phyloP scores from a whole-genome alignment of 805 yeast genomes.

The Candida khao-thaluensis region DNA sequence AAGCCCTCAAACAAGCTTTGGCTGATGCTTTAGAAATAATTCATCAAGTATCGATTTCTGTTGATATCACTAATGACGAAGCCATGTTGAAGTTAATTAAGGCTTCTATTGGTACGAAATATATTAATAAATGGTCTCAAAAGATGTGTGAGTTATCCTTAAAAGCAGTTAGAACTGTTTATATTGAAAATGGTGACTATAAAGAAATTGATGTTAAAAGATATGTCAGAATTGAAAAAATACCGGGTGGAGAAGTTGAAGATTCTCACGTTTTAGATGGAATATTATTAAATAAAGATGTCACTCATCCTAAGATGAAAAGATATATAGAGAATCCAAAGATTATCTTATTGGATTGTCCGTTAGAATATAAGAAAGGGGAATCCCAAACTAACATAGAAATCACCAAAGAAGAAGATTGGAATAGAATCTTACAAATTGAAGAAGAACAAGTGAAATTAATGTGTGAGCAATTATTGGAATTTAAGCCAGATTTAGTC shows the following conservation, averaged over 20 bases:
- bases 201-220: conserved; percentile 91
- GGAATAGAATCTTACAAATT: conserved; percentile 91
- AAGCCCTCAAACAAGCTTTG: conserved; percentile 88
- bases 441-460: conserved; percentile 95
- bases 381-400: conserved; percentile 98
- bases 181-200: conserved; percentile 56
- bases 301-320: conserved; percentile 98
- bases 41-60: conserved; percentile 76
- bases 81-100: conserved; percentile 85
- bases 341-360: conserved; percentile 87
- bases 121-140: conserved; percentile 85
- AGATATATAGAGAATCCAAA: conserved; percentile 87
- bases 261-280: conserved; percentile 89
- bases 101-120: conserved; percentile 95
- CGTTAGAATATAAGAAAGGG: conserved; percentile 97
- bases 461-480: conserved; percentile 80
- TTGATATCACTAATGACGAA: conserved; percentile 77
- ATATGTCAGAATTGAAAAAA: conserved; percentile 89
- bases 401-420: conserved; percentile 92
- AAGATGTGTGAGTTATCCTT: conserved; percentile 89
- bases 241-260: conserved; percentile 96
- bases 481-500: conserved; percentile 88
- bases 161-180: conserved; percentile 82
- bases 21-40: conserved; percentile 88
- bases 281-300: conserved; percentile 90